These are phyloP conservation scores for Didymella exigua DNA, from an alignment of 2,329 filamentous ascomycete genomes.

Conservation along the genomic window DNA sequence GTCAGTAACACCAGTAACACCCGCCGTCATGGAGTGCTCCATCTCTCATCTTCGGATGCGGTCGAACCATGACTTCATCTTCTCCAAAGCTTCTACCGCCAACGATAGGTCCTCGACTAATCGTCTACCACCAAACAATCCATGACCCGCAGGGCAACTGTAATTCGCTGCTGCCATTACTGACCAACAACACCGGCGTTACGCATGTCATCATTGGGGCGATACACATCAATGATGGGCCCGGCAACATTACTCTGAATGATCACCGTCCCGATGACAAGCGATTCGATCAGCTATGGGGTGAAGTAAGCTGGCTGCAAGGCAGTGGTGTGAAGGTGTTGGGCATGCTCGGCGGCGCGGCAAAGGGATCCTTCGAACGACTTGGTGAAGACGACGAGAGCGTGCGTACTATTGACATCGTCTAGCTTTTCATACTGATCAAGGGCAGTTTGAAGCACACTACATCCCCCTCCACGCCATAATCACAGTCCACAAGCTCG, in stretches of 20 bases:
- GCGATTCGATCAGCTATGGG: slow-evolving; percentile 76
- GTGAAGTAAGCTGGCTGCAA: slow-evolving; percentile 74
- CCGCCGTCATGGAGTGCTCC: slow-evolving; percentile 13
- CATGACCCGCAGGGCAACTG: slow-evolving; percentile 60
- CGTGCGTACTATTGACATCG: slow-evolving; percentile 20
- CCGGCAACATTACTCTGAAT: slow-evolving; percentile 76
- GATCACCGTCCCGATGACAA: slow-evolving; percentile 73
- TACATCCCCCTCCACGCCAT: slow-evolving; percentile 72
- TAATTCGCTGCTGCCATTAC: slow-evolving; percentile 66
- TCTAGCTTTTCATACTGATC: neutral
- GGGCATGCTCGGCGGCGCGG: slow-evolving; percentile 87
- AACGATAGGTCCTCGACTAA: slow-evolving; percentile 49
- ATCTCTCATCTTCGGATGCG: slow-evolving; percentile 7
- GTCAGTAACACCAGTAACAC: neutral
- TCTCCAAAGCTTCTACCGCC: slow-evolving; percentile 43
- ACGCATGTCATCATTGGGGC: slow-evolving; percentile 89
- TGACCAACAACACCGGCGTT: slow-evolving; percentile 63
- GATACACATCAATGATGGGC: slow-evolving; percentile 76
- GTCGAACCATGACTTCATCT: slow-evolving; percentile 36
- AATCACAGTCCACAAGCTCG: slow-evolving; percentile 60
- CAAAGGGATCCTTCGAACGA: slow-evolving; percentile 71
- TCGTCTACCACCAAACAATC: slow-evolving; percentile 70
- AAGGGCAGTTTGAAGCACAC: slow-evolving; percentile 69
- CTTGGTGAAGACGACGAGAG: slow-evolving; percentile 42
- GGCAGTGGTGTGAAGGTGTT: slow-evolving; percentile 77